A percentile compares a stretch with the other conserved stretches of the same genome.
Evolutionary conservation across 176 grass and related monocot genomes (phyloP).

Genomic region (Coix lacrymajobi): DNA sequence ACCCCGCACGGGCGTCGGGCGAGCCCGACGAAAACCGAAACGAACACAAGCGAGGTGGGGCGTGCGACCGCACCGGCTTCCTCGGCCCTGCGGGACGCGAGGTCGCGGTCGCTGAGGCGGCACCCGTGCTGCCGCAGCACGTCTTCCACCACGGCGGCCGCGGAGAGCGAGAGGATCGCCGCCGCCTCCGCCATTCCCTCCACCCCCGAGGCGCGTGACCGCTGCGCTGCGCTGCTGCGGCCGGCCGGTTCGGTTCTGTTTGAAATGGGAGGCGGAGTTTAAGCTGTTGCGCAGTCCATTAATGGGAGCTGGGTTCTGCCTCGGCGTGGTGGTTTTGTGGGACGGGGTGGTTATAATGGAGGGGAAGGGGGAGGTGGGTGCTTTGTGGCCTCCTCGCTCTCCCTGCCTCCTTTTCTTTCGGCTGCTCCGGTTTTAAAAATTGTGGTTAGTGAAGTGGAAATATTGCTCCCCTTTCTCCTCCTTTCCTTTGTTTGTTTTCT

Average conservation of each 20-base stretch:
- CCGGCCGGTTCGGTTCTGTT: slow-evolving; percentile 1
- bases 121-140: slow-evolving; percentile 83
- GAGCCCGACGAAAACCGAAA: background rate
- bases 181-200: slow-evolving; percentile 57
- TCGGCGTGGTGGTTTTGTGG: slow-evolving; percentile 38
- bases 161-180: slow-evolving; percentile 55
- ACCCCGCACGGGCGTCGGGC: background rate
- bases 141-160: slow-evolving; percentile 83
- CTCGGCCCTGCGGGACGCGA: slow-evolving; percentile 81
- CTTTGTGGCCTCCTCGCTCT: slow-evolving; percentile 17
- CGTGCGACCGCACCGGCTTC: slow-evolving; percentile 56
- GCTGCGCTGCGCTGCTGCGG: background rate
- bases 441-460: slow-evolving; percentile 46
- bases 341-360: slow-evolving; percentile 56
- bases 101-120: slow-evolving; percentile 73
- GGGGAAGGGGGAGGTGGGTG: slow-evolving; percentile 25
- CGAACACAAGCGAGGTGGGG: background rate
- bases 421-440: slow-evolving; percentile 35
- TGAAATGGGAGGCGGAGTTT: slow-evolving; percentile 36
- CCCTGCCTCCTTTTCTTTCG: slow-evolving; percentile 34
- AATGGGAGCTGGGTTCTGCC: slow-evolving; percentile 13
- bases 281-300: slow-evolving; percentile 40
- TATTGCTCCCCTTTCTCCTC: background rate
- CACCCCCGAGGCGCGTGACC: background rate
- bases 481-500: background rate